A percentile compares a stretch with the other conserved stretches of the same genome.
These are phyloP conservation scores for Camelina sativa DNA, from an alignment of 345 rosid genomes.

Conservation along the genomic window DNA sequence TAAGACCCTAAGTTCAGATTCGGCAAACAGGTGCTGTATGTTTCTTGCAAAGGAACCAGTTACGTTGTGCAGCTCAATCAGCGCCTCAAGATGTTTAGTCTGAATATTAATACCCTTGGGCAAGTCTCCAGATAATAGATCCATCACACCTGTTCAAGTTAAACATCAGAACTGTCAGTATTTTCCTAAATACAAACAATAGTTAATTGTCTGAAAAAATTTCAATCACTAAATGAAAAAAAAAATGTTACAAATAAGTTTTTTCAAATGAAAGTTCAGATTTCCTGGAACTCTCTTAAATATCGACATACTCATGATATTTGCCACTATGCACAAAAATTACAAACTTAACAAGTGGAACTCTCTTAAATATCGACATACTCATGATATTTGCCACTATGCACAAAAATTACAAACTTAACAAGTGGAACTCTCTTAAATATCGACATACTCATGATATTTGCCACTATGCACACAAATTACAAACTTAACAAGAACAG, in stretches of 20 bases:
- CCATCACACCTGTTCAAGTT: slow-evolving; percentile 69
- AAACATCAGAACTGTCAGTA: slow-evolving; percentile 36
- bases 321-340: slow-evolving; percentile 1
- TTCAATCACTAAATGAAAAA: slow-evolving; percentile 8
- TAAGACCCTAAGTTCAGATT: slow-evolving; percentile 74
- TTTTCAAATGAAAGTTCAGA: neutral
- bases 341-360: neutral
- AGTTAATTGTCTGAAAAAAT: neutral
- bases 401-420: neutral
- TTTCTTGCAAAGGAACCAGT: slow-evolving; percentile 88
- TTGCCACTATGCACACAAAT: slow-evolving; percentile 1
- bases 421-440: neutral
- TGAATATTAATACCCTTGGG: slow-evolving; percentile 91
- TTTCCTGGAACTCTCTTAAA: neutral
- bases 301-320: slow-evolving; percentile 15
- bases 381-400: neutral
- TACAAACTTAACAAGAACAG: neutral
- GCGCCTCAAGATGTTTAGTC: slow-evolving; percentile 87
- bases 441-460: slow-evolving; percentile 15
- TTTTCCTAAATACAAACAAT: slow-evolving; percentile 17
- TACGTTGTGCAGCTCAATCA: slow-evolving; percentile 90
- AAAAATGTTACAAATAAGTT: neutral
- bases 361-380: slow-evolving; percentile 10
- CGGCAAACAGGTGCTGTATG: slow-evolving; percentile 89
- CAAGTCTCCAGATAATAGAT: slow-evolving; percentile 87